Conservation (phyloP, 2,329 filamentous ascomycete species). For the Blastomyces gilchristii region DNA sequence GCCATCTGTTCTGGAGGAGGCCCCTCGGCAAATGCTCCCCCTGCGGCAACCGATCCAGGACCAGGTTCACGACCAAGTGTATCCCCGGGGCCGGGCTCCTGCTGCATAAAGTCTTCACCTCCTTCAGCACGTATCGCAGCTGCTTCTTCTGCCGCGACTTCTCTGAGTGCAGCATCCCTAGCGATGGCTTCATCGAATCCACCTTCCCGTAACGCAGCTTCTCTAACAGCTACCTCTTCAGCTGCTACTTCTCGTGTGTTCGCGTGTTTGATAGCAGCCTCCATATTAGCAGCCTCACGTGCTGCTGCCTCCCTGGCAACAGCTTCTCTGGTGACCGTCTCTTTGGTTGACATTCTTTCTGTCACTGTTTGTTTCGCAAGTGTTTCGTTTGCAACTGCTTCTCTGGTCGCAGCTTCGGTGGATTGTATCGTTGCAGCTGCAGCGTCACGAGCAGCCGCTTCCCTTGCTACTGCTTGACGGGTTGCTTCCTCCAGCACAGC, state of each 20-base stretch:
- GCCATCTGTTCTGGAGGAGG: neutral
- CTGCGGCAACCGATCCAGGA: neutral
- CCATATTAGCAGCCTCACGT: constrained; percentile 2
- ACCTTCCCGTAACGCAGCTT: neutral
- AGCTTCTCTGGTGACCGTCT: constrained; percentile 4
- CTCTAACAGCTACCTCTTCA: constrained; percentile 5
- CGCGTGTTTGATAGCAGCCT: constrained; percentile 6
- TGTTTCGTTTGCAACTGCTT: constrained; percentile 1
- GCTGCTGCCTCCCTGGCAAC: constrained; percentile 3
- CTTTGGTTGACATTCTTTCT: constrained; percentile 4
- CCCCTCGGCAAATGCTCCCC: constrained; percentile 1
- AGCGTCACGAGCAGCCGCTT: constrained; percentile 5
- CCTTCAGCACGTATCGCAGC: neutral
- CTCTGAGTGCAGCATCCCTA: constrained; percentile 2
- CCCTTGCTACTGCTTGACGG: neutral
- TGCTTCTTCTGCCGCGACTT: constrained; percentile 1
- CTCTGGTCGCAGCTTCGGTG: constrained; percentile 1
- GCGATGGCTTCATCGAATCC: neutral
- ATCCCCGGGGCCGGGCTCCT: neutral
- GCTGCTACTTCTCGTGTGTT: constrained; percentile 6
- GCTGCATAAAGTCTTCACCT: neutral
- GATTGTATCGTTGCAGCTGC: constrained; percentile 3
- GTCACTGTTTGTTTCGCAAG: neutral
- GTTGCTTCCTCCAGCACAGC: constrained; percentile 3
- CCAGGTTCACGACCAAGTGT: neutral